Percentiles rank a stretch among this genome's conserved stretches.
These are phyloP conservation scores for Craspedostauros australis DNA, from an alignment of 108 stramenopile genomes.

Conservation along the genomic window DNA sequence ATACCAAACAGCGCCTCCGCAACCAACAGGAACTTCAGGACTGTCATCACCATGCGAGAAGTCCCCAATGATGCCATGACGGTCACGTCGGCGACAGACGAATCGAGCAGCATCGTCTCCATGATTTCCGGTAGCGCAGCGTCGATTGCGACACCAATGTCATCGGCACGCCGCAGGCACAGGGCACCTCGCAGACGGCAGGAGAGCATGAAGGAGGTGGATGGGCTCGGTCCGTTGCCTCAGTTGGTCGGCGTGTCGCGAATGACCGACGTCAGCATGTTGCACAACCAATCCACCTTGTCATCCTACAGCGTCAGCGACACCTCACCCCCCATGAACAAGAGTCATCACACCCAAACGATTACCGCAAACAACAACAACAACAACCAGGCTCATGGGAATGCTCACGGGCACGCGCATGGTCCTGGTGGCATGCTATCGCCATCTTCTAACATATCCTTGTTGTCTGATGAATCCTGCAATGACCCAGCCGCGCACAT, in stretches of 20 bases:
- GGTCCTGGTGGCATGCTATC: slow-evolving; percentile 13
- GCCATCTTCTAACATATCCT: slow-evolving; percentile 42
- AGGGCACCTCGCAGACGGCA: slow-evolving; percentile 42
- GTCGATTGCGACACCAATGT: slow-evolving; percentile 35
- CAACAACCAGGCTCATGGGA: neutral
- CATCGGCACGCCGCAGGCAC: slow-evolving; percentile 32
- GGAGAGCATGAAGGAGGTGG: slow-evolving; percentile 3
- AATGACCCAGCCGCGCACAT: neutral
- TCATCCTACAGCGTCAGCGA: slow-evolving; percentile 1
- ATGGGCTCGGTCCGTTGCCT: slow-evolving; percentile 9
- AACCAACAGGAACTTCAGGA: neutral
- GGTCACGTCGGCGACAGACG: slow-evolving; percentile 4
- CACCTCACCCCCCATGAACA: neutral
- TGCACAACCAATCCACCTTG: too few relatives aligned
- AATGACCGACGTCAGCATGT: too few relatives aligned
- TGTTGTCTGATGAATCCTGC: slow-evolving; percentile 43
- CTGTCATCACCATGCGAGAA: slow-evolving; percentile 43
- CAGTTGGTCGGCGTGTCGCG: slow-evolving; percentile 7
- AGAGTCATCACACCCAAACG: neutral
- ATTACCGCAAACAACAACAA: neutral
- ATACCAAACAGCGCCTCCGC: slow-evolving; percentile 14
- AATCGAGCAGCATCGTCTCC: neutral
- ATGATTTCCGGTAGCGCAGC: slow-evolving; percentile 23
- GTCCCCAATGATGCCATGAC: slow-evolving; percentile 29
- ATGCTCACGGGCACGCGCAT: neutral